Percentiles rank a stretch among this genome's conserved stretches.
These are phyloP conservation scores for Groenewaldozyma auringiensis DNA, from an alignment of 1,139 yeast genomes.

Conservation along the genomic window DNA sequence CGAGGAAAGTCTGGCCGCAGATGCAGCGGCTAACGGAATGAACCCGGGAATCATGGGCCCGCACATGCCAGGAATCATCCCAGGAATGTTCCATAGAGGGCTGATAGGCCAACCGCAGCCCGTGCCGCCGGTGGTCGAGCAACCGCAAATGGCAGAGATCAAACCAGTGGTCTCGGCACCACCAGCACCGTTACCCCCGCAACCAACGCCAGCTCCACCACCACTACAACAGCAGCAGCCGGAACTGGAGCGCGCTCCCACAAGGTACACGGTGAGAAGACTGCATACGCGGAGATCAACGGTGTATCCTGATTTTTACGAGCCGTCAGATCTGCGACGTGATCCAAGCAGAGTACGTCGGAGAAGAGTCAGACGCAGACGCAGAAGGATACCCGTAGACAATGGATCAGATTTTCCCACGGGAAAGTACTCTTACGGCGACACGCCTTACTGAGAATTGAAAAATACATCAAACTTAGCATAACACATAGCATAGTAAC, in stretches of 20 bases:
- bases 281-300: too few relatives aligned
- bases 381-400: too few relatives aligned
- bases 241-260: background rate
- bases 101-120: background rate
- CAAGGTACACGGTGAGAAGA: too few relatives aligned
- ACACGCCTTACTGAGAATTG: too few relatives aligned
- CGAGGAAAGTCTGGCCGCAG: slow-evolving; percentile 1
- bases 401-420: too few relatives aligned
- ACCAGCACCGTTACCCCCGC: background rate
- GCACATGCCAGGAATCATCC: background rate
- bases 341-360: background rate
- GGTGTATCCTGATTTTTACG: too few relatives aligned
- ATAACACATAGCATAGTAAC: too few relatives aligned
- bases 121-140: background rate
- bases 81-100: background rate
- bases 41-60: background rate
- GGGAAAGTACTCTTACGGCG: too few relatives aligned
- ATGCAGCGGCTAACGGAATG: background rate
- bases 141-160: background rate
- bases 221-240: background rate
- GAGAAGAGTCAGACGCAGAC: background rate
- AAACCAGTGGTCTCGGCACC: background rate
- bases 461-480: too few relatives aligned
- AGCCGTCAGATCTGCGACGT: background rate
- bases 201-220: background rate